Base-by-base conservation (phyloP, 2,329 filamentous ascomycete species). In the Exophiala phaeomuriformis region DNA sequence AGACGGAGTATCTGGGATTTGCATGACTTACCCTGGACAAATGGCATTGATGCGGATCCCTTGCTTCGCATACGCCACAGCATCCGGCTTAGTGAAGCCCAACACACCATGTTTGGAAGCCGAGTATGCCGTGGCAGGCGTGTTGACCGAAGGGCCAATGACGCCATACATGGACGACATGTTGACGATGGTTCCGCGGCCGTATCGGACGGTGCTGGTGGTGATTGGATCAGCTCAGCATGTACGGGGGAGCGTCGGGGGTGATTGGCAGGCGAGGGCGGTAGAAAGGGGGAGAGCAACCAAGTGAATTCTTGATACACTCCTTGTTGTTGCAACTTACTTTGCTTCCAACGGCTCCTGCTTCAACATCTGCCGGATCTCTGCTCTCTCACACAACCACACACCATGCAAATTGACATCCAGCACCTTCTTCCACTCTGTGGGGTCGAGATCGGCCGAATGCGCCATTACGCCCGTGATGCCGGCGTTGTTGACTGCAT, bases 41-140 rank as follows among this genome's bases (percentile, higher is more conserved):
- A 83, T 75, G 2, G 78, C 78, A 61, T 83, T 83, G 64, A 83
- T 77, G 46, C 79, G 75, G 52, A 83, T 80, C 2, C 73, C 74
- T 44, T 70, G 61, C 3, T 69, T 62, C 0, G 74, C 75, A 66
- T 81, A 82, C 1, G 71, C 69, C 47, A 75, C 72, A 2, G 75
- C 55, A 29, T 51, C 51, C 2, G 52, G 40, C 33, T 55, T 58
- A 10, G 52, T 58, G 35, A 58, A 28, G 29, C 55, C 55, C 19
- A 58, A 19, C 10, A 58, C 55, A 12, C 39, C 52, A 42, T 55
- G 55, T 30, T 58, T 58, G 10, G 48, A 28, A 1, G 55, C 48
- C 6, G 45, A 42, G 33, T 58, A 58, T 6, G 47, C 48, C 78
- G 57, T 81, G 78, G 10, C 43, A 29, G 30, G 44, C 29, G 12